A percentile compares a stretch with the other conserved stretches of the same genome.
phyloP scores from a whole-genome alignment of 2,329 filamentous ascomycete species.

The Sphaerulina musiva region DNA sequence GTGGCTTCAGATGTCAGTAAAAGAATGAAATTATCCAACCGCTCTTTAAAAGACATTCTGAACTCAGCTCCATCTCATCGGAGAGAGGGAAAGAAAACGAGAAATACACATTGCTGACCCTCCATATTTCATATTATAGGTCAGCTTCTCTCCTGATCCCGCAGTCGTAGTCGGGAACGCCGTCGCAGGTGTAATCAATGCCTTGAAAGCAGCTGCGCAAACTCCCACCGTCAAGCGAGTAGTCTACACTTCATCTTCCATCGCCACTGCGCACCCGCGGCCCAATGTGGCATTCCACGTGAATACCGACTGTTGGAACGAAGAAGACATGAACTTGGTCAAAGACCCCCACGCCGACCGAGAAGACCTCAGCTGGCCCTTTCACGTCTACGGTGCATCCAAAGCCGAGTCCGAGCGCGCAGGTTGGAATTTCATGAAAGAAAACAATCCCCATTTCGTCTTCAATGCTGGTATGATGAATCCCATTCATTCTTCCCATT shows the following conservation, averaged over 20 bases:
- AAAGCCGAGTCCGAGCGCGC: neutral
- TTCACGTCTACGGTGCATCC: neutral
- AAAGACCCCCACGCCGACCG: neutral
- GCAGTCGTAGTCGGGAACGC: neutral
- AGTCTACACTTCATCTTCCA: constrained; percentile 2
- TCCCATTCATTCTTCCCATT: neutral
- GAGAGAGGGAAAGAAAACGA: no score
- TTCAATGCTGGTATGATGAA: neutral
- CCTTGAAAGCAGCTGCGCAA: neutral
- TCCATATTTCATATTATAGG: no score
- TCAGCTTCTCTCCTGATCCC: neutral
- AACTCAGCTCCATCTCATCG: no score
- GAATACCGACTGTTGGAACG: neutral
- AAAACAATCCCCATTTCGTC: neutral
- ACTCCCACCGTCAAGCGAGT: constrained; percentile 1
- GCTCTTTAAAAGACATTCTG: no score
- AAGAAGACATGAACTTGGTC: neutral
- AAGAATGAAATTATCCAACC: no score
- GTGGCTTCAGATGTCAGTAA: constrained; percentile 1
- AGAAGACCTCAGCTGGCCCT: neutral
- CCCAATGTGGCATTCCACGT: neutral
- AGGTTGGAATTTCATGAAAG: constrained; percentile 1
- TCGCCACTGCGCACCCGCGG: neutral
- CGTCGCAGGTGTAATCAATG: constrained; percentile 1
- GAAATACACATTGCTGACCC: no score